Percentiles rank a stretch among this genome's conserved stretches.
Evolutionary conservation across 2,329 filamentous ascomycete species (phyloP).

Genomic region (Exophiala viscosa): DNA sequence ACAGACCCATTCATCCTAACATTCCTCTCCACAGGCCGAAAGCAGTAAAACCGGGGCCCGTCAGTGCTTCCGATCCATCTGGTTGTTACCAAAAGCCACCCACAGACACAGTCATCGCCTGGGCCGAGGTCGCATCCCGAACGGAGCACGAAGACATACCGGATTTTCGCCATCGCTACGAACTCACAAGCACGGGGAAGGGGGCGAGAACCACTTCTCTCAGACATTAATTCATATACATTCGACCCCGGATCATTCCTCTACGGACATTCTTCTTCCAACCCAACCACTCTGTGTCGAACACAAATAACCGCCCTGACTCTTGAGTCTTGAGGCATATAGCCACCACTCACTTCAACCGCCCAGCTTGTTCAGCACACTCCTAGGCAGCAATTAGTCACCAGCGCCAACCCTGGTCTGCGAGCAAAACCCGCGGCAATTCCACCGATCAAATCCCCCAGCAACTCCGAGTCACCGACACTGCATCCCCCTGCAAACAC

Average conservation of each 20-base stretch:
- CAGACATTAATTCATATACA: conserved; percentile 10
- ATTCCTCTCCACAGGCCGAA: conserved; percentile 13
- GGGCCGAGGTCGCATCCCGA: conserved; percentile 18
- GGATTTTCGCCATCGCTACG: conserved; percentile 12
- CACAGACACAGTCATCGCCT: background rate
- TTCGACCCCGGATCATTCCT: background rate
- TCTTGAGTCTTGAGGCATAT: conserved; percentile 7
- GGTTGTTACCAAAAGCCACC: background rate
- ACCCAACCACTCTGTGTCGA: background rate
- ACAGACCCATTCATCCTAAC: conserved; percentile 2
- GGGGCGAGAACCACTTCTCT: conserved; percentile 9
- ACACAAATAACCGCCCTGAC: background rate
- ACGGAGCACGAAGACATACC: conserved; percentile 11
- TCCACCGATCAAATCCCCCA: conserved; percentile 2
- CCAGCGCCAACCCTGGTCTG: background rate
- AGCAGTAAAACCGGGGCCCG: conserved; percentile 3
- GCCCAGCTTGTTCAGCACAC: conserved; percentile 16
- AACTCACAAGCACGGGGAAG: conserved; percentile 19
- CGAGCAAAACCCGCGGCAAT: background rate
- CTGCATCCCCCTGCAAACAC: background rate
- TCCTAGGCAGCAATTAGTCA: background rate
- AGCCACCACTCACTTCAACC: conserved; percentile 12
- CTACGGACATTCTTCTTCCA: background rate
- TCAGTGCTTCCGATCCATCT: background rate
- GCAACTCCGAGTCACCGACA: conserved; percentile 11